phyloP scores from a whole-genome alignment of 352 stramenopile genomes.

The Globisporangium okanoganense region DNA sequence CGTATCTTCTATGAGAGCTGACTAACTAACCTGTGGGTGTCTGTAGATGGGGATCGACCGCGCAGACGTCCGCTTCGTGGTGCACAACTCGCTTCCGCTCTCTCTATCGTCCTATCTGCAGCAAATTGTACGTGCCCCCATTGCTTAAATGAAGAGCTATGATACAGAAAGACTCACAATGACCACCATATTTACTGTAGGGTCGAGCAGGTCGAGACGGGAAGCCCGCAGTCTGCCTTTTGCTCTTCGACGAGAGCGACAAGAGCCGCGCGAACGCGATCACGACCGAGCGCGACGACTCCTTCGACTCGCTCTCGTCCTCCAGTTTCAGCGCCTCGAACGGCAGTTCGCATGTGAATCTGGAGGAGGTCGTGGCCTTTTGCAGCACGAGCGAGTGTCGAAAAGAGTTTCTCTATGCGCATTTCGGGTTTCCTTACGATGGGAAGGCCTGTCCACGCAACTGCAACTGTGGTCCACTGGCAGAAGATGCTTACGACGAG shows the following conservation, averaged over 20 bases:
- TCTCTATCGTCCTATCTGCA: slow-evolving; percentile 69
- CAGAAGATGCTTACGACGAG: slow-evolving; percentile 11
- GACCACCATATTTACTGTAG: slow-evolving; percentile 19
- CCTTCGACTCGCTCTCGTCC: slow-evolving; percentile 12
- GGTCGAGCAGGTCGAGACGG: slow-evolving; percentile 65
- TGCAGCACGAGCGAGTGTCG: slow-evolving; percentile 54
- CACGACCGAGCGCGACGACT: slow-evolving; percentile 33
- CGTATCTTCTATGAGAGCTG: not conserved
- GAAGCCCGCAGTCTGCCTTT: slow-evolving; percentile 40
- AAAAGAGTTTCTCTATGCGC: slow-evolving; percentile 46
- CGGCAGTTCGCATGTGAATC: slow-evolving; percentile 34
- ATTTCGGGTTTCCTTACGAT: slow-evolving; percentile 54
- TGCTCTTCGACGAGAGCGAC: slow-evolving; percentile 61
- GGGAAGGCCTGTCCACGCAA: slow-evolving; percentile 30
- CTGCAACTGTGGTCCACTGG: slow-evolving; percentile 54
- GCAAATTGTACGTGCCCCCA: slow-evolving; percentile 51
- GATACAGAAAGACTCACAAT: not conserved
- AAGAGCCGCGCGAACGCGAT: slow-evolving; percentile 44
- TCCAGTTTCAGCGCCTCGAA: slow-evolving; percentile 19
- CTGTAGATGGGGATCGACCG: slow-evolving; percentile 79
- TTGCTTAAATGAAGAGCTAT: not conserved
- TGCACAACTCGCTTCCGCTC: slow-evolving; percentile 67
- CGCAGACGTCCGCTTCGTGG: slow-evolving; percentile 67
- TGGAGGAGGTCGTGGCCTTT: slow-evolving; percentile 53
- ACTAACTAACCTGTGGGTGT: not conserved